Percentiles rank a stretch among this genome's conserved stretches.
phyloP scores from a whole-genome alignment of 129 eudicot genomes.

The Chrysanthemum lavandulifolium region DNA sequence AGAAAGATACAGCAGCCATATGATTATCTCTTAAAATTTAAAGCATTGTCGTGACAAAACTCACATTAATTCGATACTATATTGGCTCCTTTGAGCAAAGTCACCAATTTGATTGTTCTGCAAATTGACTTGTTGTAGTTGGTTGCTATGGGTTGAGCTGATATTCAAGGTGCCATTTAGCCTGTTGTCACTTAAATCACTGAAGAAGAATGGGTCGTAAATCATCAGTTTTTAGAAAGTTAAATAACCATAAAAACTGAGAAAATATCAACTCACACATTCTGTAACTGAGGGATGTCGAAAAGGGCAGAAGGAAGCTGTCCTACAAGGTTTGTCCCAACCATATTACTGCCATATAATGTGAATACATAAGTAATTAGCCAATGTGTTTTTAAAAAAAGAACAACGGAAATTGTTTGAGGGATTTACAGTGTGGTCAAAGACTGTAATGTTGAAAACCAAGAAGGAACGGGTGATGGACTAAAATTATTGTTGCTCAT shows the following conservation, averaged over 20 bases:
- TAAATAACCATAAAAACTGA: background rate
- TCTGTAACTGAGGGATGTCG: constrained; percentile 58
- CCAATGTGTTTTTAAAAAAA: background rate
- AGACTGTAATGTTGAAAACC: constrained; percentile 43
- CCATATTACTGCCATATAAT: constrained; percentile 39
- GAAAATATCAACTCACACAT: constrained; percentile 52
- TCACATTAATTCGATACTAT: constrained; percentile 37
- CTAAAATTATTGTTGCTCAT: constrained; percentile 54
- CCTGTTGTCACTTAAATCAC: constrained; percentile 49
- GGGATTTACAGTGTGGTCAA: constrained; percentile 47
- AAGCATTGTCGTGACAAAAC: constrained; percentile 15
- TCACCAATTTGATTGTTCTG: constrained; percentile 50
- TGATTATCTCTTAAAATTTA: background rate
- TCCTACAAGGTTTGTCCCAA: constrained; percentile 55
- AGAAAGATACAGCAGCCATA: too few species aligned
- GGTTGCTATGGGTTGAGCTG: constrained; percentile 47
- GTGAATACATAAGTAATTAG: background rate
- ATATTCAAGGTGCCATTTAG: constrained; percentile 59
- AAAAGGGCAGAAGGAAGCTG: constrained; percentile 53
- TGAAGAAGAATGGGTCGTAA: constrained; percentile 6
- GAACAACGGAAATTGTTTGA: constrained; percentile 11
- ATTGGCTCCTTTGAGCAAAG: constrained; percentile 28
- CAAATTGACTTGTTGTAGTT: constrained; percentile 71
- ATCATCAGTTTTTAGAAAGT: constrained; percentile 38
- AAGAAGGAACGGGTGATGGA: constrained; percentile 33